phyloP scores from a whole-genome alignment of 495 filamentous ascomycete species.

The Thermochaetoides thermophila region DNA sequence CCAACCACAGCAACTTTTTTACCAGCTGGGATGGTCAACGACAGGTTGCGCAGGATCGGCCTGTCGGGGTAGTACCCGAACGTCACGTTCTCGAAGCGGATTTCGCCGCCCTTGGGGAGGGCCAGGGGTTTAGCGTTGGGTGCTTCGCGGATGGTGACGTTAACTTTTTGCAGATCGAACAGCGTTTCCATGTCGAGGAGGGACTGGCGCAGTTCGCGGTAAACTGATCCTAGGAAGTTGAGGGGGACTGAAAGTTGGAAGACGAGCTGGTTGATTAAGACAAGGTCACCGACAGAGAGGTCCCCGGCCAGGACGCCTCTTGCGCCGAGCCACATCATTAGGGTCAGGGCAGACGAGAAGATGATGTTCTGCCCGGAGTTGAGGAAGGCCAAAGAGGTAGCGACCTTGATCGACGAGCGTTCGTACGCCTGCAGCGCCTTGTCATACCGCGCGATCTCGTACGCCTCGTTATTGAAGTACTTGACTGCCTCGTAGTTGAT shows the following conservation, averaged over 20 bases:
- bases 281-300: constrained; percentile 88
- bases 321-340: constrained; percentile 96
- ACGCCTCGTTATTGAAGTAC: constrained; percentile 98
- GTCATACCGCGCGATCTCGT: constrained; percentile 83
- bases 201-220: constrained; percentile 88
- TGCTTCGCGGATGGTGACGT: constrained; percentile 68
- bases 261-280: constrained; percentile 97
- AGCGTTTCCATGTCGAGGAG: constrained; percentile 96
- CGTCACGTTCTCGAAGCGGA: constrained; percentile 84
- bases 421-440: constrained; percentile 75
- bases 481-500: constrained; percentile 99
- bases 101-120: constrained; percentile 67
- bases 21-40: constrained; percentile 80
- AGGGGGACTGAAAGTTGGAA: constrained; percentile 94
- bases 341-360: constrained; percentile 83
- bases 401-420: constrained; percentile 88
- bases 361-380: constrained; percentile 99
- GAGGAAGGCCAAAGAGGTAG: constrained; percentile 79
- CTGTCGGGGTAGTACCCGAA: constrained; percentile 84
- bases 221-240: constrained; percentile 92
- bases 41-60: constrained; percentile 75
- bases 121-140: constrained; percentile 55
- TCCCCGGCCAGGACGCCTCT: constrained; percentile 68
- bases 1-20: constrained; percentile 94
- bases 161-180: constrained; percentile 98